Conservation (phyloP, 768 basidiomycete species). For the Pisolithus orientalis region DNA sequence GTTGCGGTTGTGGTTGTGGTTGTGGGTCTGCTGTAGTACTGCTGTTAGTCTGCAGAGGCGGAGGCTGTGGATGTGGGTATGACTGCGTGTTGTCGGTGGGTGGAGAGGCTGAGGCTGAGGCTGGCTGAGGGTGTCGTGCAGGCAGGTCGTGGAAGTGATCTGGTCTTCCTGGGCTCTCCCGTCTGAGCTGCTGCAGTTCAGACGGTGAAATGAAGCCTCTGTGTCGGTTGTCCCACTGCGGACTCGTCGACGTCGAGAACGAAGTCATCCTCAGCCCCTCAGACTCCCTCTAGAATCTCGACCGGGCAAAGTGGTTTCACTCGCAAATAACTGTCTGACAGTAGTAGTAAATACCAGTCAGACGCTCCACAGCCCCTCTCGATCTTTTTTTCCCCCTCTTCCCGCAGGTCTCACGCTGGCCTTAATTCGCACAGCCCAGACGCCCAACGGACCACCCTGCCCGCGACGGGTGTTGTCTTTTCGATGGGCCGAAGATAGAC, state of each 20-base stretch:
- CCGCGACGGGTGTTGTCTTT: background rate
- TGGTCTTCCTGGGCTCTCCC: constrained; percentile 24
- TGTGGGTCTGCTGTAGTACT: background rate
- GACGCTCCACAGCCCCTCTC: no score
- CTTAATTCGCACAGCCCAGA: no score
- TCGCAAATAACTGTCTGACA: no score
- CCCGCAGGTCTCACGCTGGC: background rate
- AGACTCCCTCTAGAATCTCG: no score
- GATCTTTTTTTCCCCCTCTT: no score
- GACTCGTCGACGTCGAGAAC: constrained; percentile 21
- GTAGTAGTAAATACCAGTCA: no score
- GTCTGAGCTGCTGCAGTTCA: constrained; percentile 28
- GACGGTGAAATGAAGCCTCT: constrained; percentile 30
- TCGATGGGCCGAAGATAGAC: no score
- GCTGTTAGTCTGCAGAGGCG: background rate
- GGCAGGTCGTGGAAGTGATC: constrained; percentile 29
- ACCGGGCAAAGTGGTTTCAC: no score
- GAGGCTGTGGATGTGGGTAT: constrained; percentile 6
- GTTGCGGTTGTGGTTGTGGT: constrained; percentile 10
- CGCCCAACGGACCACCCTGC: background rate
- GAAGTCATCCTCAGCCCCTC: constrained; percentile 8
- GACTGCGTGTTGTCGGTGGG: background rate
- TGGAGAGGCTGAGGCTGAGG: constrained; percentile 4
- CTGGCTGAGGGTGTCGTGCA: constrained; percentile 14
- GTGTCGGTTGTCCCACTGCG: constrained; percentile 31